Percentiles rank a stretch among this genome's conserved stretches.
These are phyloP conservation scores for Aureobasidium zeae DNA, from an alignment of 2,329 filamentous ascomycete genomes.

Conservation along the genomic window DNA sequence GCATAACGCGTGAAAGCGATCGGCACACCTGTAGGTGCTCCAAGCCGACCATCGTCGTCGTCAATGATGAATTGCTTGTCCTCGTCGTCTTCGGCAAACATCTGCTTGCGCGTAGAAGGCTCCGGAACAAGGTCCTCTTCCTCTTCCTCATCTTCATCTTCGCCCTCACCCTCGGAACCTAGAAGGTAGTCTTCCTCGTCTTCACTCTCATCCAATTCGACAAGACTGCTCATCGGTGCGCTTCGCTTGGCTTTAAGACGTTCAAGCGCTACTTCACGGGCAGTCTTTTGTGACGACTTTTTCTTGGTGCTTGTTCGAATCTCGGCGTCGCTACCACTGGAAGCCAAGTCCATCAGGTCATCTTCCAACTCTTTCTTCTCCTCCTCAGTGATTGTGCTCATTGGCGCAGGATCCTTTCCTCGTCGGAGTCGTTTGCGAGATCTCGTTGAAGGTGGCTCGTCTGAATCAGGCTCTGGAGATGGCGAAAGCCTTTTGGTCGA, in stretches of 20 bases:
- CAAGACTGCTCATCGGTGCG: conserved; percentile 21
- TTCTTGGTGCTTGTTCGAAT: conserved; percentile 20
- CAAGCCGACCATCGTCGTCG: conserved; percentile 49
- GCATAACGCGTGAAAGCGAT: conserved; percentile 59
- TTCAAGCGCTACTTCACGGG: conserved; percentile 36
- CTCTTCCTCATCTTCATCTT: conserved; percentile 27
- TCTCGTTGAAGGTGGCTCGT: conserved; percentile 3
- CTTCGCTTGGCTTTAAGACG: conserved; percentile 35
- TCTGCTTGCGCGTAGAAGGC: conserved; percentile 24
- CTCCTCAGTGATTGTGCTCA: conserved; percentile 21
- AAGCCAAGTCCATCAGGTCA: conserved; percentile 36
- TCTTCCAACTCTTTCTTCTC: conserved; percentile 34
- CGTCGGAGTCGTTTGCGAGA: conserved; percentile 12
- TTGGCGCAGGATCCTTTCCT: neutral
- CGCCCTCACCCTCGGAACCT: conserved; percentile 24
- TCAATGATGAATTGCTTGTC: conserved; percentile 56
- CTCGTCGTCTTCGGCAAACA: conserved; percentile 45
- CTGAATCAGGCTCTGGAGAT: neutral
- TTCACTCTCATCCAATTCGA: conserved; percentile 18
- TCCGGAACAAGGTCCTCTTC: conserved; percentile 18
- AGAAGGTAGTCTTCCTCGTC: conserved; percentile 20
- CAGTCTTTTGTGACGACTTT: conserved; percentile 27
- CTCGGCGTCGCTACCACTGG: conserved; percentile 25
- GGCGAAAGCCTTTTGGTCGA: conserved; percentile 1
- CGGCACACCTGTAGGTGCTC: conserved; percentile 41